Evolutionary conservation across 2,329 filamentous ascomycete species (phyloP).

Genomic region (Trichoderma sp.): DNA sequence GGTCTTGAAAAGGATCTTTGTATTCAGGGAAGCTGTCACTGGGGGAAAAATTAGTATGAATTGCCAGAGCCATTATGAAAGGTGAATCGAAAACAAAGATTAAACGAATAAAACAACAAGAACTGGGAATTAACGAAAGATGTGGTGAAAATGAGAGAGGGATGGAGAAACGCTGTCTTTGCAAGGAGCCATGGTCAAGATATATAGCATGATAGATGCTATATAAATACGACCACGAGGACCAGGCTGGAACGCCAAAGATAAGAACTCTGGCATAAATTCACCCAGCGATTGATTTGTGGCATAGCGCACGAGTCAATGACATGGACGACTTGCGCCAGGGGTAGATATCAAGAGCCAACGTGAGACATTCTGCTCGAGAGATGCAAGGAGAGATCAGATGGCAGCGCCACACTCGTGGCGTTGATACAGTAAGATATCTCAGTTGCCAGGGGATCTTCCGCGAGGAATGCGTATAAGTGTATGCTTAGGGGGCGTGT

Average conservation of each 20-base stretch:
- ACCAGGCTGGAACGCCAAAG: neutral
- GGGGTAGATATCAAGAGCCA: conserved; percentile 1
- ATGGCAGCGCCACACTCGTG: conserved; percentile 20
- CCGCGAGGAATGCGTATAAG: conserved; percentile 4
- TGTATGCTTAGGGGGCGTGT: neutral
- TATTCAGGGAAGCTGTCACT: conserved; percentile 48
- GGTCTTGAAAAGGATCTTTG: conserved; percentile 39
- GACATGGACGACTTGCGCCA: conserved; percentile 1
- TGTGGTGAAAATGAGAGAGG: neutral
- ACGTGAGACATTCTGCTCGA: conserved; percentile 5
- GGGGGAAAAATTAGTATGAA: conserved; percentile 38
- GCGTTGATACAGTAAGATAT: conserved; percentile 14
- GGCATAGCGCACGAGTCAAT: conserved; percentile 12
- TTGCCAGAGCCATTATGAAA: conserved; percentile 10
- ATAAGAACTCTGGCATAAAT: neutral
- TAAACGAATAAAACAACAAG: neutral
- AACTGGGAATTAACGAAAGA: neutral
- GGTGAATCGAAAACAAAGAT: neutral
- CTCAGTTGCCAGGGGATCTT: neutral
- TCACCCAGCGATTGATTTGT: neutral
- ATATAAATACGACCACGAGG: neutral
- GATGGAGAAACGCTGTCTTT: neutral
- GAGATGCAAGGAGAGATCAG: conserved; percentile 16
- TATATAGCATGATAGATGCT: neutral
- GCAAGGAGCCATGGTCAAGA: neutral